A percentile compares a stretch with the other conserved stretches of the same genome.
These are phyloP conservation scores for Physcia stellaris DNA, from an alignment of 495 filamentous ascomycete species.

Conservation along the genomic window DNA sequence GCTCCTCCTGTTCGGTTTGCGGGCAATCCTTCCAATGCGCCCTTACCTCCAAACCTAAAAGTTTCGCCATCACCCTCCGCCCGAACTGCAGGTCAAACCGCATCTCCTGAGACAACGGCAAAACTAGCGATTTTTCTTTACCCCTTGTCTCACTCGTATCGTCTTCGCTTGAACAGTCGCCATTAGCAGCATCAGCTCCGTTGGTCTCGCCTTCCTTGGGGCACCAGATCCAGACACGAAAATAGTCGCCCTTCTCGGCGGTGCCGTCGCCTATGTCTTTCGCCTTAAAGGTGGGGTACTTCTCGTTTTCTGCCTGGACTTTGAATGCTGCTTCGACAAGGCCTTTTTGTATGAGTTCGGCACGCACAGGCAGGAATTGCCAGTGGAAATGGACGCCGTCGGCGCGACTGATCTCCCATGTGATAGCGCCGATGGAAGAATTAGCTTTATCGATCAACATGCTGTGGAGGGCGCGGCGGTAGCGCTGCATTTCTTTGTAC, in stretches of 20 bases:
- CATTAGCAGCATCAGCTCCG: slow-evolving; percentile 18
- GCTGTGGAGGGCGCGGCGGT: slow-evolving; percentile 52
- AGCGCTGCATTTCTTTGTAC: slow-evolving; percentile 66
- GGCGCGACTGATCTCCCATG: slow-evolving; percentile 74
- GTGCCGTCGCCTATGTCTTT: slow-evolving; percentile 26
- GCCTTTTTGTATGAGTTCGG: slow-evolving; percentile 45
- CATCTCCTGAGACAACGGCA: slow-evolving; percentile 37
- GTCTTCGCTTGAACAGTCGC: slow-evolving; percentile 13
- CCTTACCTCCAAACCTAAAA: slow-evolving; percentile 61
- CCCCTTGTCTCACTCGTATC: slow-evolving; percentile 12
- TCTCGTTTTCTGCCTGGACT: slow-evolving; percentile 65
- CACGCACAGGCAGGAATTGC: slow-evolving; percentile 78
- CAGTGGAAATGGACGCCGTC: slow-evolving; percentile 79
- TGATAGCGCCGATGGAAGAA: slow-evolving; percentile 51
- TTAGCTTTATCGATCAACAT: neutral
- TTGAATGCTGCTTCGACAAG: slow-evolving; percentile 74
- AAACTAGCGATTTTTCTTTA: slow-evolving; percentile 32
- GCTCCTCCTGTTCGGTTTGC: slow-evolving; percentile 66
- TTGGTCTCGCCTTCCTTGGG: slow-evolving; percentile 16
- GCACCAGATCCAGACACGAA: slow-evolving; percentile 72
- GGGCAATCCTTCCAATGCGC: slow-evolving; percentile 70
- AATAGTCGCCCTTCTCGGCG: slow-evolving; percentile 54
- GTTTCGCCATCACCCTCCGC: slow-evolving; percentile 71
- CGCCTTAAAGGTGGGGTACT: slow-evolving; percentile 42
- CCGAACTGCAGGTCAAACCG: slow-evolving; percentile 55